Base-by-base conservation (phyloP, 495 filamentous ascomycete species). In the Apodospora peruviana region DNA sequence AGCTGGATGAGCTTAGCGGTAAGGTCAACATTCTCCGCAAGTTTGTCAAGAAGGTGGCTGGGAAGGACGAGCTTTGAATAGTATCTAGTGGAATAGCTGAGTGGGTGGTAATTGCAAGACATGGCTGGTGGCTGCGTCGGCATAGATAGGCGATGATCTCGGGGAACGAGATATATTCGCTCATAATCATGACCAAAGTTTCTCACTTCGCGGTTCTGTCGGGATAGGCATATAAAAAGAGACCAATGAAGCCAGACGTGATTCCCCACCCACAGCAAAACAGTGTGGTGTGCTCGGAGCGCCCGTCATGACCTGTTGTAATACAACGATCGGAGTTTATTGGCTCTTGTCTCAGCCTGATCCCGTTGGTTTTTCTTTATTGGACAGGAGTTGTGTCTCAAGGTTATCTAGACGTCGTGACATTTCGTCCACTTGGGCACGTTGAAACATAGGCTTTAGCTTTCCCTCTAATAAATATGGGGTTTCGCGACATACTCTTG, bases 381-480 rank as follows among this genome's bases (percentile, higher is more conserved):
- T 73, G 9, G 72, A 69, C 56, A 78, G 73, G 25, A 91, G 68
- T 16, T 84, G 83, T 36, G 85, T 75, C 66, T 97, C 91, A 27
- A 97, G 79, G 42, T 85, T 87, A 62, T 97, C 91, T 4, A 97
- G 69, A 16, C 91, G 85, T 50, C 84, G 76, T 11, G 88, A 84
- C 91, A 97, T 96, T 47, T 96, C 93, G 58, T 97, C 91, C 83
- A 97, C 90, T 96, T 24, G 32, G 2, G 27, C 21, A 20, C 24
- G 36, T 51, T 21, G 56, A 38, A 29, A 32, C 22, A 23, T 37
- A 17, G 9, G 21, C 24, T 2, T 39, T 11, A 4, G 12, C 8
- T n/a, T n/a, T n/a, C n/a, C n/a, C n/a, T n/a, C n/a, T n/a, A n/a
- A n/a, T n/a, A n/a, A n/a, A n/a, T n/a, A n/a, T n/a, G n/a, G n/a